phyloP scores from a whole-genome alignment of 2,329 filamentous ascomycete genomes.

The Claviceps sp. region DNA sequence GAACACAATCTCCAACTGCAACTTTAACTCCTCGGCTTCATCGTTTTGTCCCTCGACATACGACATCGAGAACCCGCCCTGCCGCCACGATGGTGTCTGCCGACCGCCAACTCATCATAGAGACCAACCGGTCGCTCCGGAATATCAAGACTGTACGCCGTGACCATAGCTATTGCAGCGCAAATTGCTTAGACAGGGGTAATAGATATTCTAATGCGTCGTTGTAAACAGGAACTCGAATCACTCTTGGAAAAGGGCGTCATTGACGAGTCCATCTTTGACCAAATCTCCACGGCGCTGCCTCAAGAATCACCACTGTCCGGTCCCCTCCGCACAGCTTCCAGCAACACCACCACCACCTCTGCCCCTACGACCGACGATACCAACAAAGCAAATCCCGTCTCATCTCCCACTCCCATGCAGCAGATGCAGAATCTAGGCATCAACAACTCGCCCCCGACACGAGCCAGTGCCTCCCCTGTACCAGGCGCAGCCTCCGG shows the following conservation, averaged over 20 bases:
- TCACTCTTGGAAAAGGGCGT: slow-evolving; percentile 72
- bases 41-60: background rate
- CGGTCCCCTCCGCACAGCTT: slow-evolving; percentile 27
- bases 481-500: slow-evolving; percentile 34
- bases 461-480: slow-evolving; percentile 5
- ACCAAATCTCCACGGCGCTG: slow-evolving; percentile 60
- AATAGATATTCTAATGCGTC: background rate
- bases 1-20: background rate
- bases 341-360: slow-evolving; percentile 18
- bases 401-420: slow-evolving; percentile 11
- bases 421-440: slow-evolving; percentile 30
- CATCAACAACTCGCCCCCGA: slow-evolving; percentile 10
- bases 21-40: background rate
- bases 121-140: slow-evolving; percentile 74
- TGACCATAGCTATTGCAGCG: background rate
- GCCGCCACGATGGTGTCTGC: slow-evolving; percentile 27
- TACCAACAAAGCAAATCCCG: slow-evolving; percentile 15
- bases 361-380: background rate
- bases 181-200: no score
- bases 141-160: slow-evolving; percentile 63
- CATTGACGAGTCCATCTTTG: slow-evolving; percentile 63
- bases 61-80: background rate
- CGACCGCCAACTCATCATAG: slow-evolving; percentile 46
- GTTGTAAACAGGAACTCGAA: slow-evolving; percentile 61
- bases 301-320: slow-evolving; percentile 55